Conservation (phyloP, 1,284 basidiomycete species). For the Puccinia brachypodii region DNA sequence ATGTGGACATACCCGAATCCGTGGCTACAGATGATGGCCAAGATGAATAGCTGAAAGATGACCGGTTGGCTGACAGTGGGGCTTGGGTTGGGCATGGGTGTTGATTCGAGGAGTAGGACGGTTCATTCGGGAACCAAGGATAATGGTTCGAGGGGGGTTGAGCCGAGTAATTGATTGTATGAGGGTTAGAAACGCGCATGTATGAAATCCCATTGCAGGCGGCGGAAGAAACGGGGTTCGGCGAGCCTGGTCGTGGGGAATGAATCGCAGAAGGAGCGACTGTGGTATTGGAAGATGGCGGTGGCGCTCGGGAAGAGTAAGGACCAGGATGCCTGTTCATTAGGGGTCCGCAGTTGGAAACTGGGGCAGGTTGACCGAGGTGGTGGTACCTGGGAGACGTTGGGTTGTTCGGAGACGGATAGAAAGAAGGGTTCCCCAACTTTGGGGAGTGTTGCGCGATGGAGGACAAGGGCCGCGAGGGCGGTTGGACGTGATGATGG, state of each 20-base stretch:
- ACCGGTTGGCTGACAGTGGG: conserved; percentile 18
- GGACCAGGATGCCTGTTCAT: not conserved
- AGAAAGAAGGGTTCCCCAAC: not conserved
- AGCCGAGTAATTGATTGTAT: conserved; percentile 4
- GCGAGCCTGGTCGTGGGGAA: conserved; percentile 18
- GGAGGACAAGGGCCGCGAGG: conserved; percentile 21
- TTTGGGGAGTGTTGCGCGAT: conserved; percentile 26
- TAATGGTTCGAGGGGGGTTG: conserved; percentile 16
- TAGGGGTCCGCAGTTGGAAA: not conserved
- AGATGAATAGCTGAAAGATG: conserved; percentile 24
- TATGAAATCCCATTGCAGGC: conserved; percentile 18
- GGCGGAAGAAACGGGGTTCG: not conserved
- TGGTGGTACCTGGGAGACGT: conserved; percentile 41
- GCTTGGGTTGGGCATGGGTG: conserved; percentile 2
- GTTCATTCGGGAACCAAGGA: conserved; percentile 30
- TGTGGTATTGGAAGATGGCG: not conserved
- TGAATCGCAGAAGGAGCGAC: conserved; percentile 15
- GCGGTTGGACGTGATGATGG: conserved; percentile 19
- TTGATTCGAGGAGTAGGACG: conserved; percentile 9
- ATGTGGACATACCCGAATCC: conserved; percentile 5
- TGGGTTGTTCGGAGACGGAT: conserved; percentile 18
- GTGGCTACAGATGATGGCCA: conserved; percentile 22
- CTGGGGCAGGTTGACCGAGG: not conserved
- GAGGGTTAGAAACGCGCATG: conserved; percentile 27
- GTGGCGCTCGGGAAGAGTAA: conserved; percentile 15